Percentiles rank a stretch among this genome's conserved stretches.
phyloP scores from a whole-genome alignment of 2,329 filamentous ascomycete genomes.

The Ascocoryne sarcoides region DNA sequence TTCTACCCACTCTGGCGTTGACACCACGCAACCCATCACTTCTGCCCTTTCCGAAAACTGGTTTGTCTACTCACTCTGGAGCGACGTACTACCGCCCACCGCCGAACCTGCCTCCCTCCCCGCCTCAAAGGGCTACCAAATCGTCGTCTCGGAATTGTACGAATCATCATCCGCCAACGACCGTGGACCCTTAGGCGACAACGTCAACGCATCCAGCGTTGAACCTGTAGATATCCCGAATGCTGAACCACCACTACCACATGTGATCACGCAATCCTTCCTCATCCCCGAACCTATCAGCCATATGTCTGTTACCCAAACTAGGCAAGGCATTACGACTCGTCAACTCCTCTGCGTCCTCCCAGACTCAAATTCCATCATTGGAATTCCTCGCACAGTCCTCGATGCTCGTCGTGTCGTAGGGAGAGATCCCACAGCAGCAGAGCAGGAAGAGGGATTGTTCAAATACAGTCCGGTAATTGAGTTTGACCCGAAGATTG shows the following conservation, averaged over 20 bases:
- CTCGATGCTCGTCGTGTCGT: conserved; percentile 83
- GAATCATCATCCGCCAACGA: conserved; percentile 79
- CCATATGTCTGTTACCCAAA: conserved; percentile 76
- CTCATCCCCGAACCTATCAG: conserved; percentile 72
- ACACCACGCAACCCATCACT: conserved; percentile 62
- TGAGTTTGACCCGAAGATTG: conserved; percentile 74
- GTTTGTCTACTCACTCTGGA: conserved; percentile 78
- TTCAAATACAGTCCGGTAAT: conserved; percentile 66
- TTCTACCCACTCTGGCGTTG: conserved; percentile 62
- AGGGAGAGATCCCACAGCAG: conserved; percentile 70
- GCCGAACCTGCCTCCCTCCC: conserved; percentile 44
- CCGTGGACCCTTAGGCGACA: conserved; percentile 65
- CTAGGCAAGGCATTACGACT: conserved; percentile 81
- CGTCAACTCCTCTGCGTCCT: conserved; percentile 75
- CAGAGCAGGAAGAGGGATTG: conserved; percentile 78
- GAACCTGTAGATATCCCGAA: conserved; percentile 50
- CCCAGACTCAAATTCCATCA: conserved; percentile 61
- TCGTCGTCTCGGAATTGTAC: conserved; percentile 81
- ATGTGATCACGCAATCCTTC: conserved; percentile 72
- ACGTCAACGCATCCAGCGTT: conserved; percentile 69
- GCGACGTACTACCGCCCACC: conserved; percentile 48
- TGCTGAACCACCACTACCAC: conserved; percentile 51
- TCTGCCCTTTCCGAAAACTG: conserved; percentile 88
- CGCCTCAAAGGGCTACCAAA: conserved; percentile 71
- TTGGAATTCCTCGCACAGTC: conserved; percentile 68